Evolutionary conservation across 306 rosid genomes (phyloP).

Genomic region (Lupinus albus): DNA sequence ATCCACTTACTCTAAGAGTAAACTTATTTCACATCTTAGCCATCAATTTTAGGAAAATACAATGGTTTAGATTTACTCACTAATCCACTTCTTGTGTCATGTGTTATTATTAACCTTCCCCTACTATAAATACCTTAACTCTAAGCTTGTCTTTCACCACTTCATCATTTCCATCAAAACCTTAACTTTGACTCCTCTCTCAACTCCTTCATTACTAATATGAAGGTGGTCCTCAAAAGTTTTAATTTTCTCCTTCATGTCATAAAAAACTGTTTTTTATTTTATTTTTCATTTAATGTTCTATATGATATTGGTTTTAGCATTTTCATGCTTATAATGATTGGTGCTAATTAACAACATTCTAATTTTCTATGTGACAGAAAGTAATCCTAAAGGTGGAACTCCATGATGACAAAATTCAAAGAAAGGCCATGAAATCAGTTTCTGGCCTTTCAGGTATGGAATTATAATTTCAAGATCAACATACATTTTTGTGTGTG

Average conservation of each 20-base stretch:
- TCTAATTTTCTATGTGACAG: conserved; percentile 44
- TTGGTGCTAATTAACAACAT: conserved; percentile 5
- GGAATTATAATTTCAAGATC: neutral
- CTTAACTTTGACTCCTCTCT: neutral
- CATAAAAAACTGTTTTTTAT: neutral
- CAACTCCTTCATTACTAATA: conserved; percentile 12
- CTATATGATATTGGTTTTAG: neutral
- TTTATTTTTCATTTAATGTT: conserved; percentile 4
- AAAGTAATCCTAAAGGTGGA: conserved; percentile 58
- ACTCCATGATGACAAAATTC: conserved; percentile 44
- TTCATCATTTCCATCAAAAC: conserved; percentile 1
- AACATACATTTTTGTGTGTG: neutral
- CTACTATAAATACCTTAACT: no score
- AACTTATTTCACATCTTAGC: no score
- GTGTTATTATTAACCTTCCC: no score
- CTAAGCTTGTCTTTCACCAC: no score
- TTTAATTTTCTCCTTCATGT: neutral
- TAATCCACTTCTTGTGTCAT: no score
- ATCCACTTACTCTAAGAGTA: no score
- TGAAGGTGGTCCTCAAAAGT: conserved; percentile 34
- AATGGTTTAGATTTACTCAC: no score
- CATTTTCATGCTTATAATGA: conserved; percentile 20
- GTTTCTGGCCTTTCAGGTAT: conserved; percentile 65
- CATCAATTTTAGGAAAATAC: no score
- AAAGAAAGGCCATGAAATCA: conserved; percentile 59